Evolutionary conservation across 2,329 filamentous ascomycete species (phyloP), one percentile per base, ranked within the genome.

Genomic region (Talaromyces sp.): DNA sequence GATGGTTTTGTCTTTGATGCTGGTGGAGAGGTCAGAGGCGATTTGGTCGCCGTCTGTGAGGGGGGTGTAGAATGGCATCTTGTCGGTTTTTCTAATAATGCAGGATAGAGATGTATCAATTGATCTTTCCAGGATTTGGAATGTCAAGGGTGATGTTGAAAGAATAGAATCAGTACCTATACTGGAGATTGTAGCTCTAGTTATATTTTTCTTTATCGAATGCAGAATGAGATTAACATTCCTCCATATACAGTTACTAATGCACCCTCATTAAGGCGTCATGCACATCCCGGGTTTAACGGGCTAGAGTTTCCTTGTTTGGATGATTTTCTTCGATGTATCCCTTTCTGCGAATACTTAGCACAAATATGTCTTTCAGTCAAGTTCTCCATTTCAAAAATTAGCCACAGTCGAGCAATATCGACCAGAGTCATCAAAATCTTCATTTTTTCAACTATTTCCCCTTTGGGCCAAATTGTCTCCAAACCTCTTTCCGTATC

Each of bases 1-100:
- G 34, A 83, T 70, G 34, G 68, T 64, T 54, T 75, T 77, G 64
- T 58, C 69, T 61, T 70, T 67, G 40, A 75, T 75, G 11, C 67
- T 38, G 13, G 54, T 10, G 27, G 65, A 45, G 51, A 70, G 70
- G 38, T 71, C 68, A 8, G 34, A 22, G 58, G 69, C 69, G n/a
- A 74, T 68, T 34, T 71, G 66, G 4, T 63, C 54, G 47, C 70
- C 67, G 17, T 71, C 70, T n/a, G 65, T 65, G 22, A 63, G 43
- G 13, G 38, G 25, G 5, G 31, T 10, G 29, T 67, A 67, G 43
- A 31, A 13, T 7, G 64, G 13, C 64, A 66, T 66, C 47, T 25
- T 53, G 10, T 3, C 1, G 22, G 4, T 40, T 5, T 29, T 29
- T 13, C 34, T 7, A 6, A 13, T 5, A 7, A 2, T 7, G 13